Evolutionary conservation across 345 rosid species (phyloP).

Genomic region (Physaria fendleri): DNA sequence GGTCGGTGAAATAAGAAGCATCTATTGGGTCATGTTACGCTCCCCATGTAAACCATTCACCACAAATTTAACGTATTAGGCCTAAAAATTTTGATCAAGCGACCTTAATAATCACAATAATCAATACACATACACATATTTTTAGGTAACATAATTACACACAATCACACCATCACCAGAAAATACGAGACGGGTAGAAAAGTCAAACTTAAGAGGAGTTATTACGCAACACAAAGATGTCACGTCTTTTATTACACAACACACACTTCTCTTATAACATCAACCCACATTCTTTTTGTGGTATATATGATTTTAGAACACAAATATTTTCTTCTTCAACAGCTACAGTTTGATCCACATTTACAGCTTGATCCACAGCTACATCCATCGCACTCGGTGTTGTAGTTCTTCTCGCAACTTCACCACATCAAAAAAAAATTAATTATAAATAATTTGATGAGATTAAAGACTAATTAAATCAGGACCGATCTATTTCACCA

Average conservation of each 20-base stretch:
- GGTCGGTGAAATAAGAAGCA: no score
- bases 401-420: slow-evolving; percentile 36
- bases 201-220: slow-evolving; percentile 11
- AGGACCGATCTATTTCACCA: no score
- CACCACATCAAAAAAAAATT: neutral
- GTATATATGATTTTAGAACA: neutral
- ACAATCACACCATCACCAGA: slow-evolving; percentile 11
- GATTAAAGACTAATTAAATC: neutral
- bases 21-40: no score
- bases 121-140: neutral
- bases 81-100: no score
- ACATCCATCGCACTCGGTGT: slow-evolving; percentile 37
- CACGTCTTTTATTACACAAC: slow-evolving; percentile 17
- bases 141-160: slow-evolving; percentile 11
- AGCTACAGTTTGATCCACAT: slow-evolving; percentile 46
- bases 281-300: neutral
- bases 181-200: slow-evolving; percentile 14
- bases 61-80: no score
- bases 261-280: slow-evolving; percentile 22
- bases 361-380: slow-evolving; percentile 69
- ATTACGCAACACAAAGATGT: slow-evolving; percentile 8
- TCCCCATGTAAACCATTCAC: no score
- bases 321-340: slow-evolving; percentile 25
- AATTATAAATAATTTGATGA: neutral
- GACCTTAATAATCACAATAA: slow-evolving; percentile 10